Base-by-base conservation (phyloP, 139 green algal genomes). In the Dunaliella sp. region DNA sequence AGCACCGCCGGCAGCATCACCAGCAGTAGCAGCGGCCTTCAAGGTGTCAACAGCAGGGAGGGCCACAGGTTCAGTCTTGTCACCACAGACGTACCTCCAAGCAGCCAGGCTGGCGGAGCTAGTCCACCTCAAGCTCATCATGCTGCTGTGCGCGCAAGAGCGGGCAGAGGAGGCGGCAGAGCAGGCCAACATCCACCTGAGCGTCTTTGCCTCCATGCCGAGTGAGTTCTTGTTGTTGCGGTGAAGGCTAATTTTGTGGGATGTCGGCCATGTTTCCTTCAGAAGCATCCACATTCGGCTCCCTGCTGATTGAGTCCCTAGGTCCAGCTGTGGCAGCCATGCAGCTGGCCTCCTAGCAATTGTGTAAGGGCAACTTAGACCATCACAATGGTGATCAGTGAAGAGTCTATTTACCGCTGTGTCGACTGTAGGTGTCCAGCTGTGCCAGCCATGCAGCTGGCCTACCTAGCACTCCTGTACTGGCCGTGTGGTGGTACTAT, bases 61-160 rank as follows among this genome's bases (percentile, higher is more conserved):
- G n/a, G n/a, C n/a, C n/a, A n/a, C n/a, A n/a, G n/a, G n/a, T n/a
- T n/a, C n/a, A n/a, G n/a, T n/a, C n/a, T n/a, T 86, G 24, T 78
- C 85, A 0, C 80, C 73, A 7, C 84, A 91, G 85, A 59, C 76
- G 1, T 91, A 74, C 36, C 36, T 76, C 1, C 79, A 88, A 77
- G 80, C 87, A 22, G 36, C 75, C 25, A 82, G 84, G 1, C 83
- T 91, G 0, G 87, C 88, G 0, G 91, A 94, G 87, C 88, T 91
- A 76, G 77, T 91, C 58, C 90, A 93, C 78, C 88, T 93, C 82
- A 94, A 94, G 85, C 80, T 92, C n/a, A 77, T 94, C 78, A 93
- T 93, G 88, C 88, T 94, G 88, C 87, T 91, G 85, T 72, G 92
- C 85, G 88, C 92, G 84, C 89, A 92, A 87, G 80, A 87, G 30